Evolutionary conservation across 768 basidiomycete species (phyloP).

Genomic region (Russula virescens): DNA sequence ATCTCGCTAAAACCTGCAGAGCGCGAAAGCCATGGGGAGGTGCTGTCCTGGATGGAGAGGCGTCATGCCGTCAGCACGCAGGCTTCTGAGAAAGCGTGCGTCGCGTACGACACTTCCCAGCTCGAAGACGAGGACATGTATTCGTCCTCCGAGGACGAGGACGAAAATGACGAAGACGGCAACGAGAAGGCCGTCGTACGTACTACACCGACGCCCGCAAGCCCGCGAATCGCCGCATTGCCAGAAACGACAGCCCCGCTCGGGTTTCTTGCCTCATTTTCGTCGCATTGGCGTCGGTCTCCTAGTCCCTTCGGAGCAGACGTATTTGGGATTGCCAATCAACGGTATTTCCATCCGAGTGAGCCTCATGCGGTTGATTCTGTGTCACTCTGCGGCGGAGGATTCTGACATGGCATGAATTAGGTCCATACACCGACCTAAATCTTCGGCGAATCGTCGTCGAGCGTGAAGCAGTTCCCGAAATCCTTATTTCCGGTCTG

Average conservation of each 20-base stretch:
- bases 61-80: conserved; percentile 24
- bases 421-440: conserved; percentile 29
- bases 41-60: conserved; percentile 31
- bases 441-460: conserved; percentile 32
- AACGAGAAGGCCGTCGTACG: conserved; percentile 9
- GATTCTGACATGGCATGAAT: neutral
- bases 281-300: conserved; percentile 6
- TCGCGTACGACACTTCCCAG: conserved; percentile 29
- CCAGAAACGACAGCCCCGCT: conserved; percentile 12
- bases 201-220: conserved; percentile 6
- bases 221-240: neutral
- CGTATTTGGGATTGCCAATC: conserved; percentile 20
- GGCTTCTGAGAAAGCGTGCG: conserved; percentile 23
- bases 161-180: conserved; percentile 19
- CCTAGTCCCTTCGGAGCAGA: neutral
- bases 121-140: conserved; percentile 31
- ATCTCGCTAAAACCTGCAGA: conserved; percentile 26
- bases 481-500: conserved; percentile 32
- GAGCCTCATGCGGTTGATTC: neutral
- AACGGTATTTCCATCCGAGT: conserved; percentile 24
- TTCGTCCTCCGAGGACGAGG: conserved; percentile 26
- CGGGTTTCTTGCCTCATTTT: conserved; percentile 21
- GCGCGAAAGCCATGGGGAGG: conserved; percentile 29
- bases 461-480: conserved; percentile 31
- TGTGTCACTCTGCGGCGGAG: neutral